phyloP scores from a whole-genome alignment of 768 basidiomycete species.

The Galerina marginata region DNA sequence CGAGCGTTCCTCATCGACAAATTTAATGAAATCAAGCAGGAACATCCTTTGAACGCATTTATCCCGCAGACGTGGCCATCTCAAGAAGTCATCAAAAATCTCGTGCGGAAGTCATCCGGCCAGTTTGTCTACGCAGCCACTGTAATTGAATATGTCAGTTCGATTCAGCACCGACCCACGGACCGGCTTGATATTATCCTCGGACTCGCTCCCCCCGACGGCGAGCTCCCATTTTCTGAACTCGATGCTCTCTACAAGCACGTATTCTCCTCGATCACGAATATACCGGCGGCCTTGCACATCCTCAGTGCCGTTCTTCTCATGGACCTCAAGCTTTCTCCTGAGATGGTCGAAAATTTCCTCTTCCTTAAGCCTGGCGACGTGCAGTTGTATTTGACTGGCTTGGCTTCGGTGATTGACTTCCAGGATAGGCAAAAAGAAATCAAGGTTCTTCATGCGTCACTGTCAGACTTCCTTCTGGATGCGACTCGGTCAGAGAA shows the following conservation, averaged over 20 bases:
- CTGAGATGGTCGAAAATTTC: conserved; percentile 1
- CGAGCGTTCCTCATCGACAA: conserved; percentile 7
- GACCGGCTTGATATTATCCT: conserved; percentile 13
- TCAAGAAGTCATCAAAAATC: neutral
- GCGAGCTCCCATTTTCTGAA: conserved; percentile 10
- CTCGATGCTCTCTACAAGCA: conserved; percentile 12
- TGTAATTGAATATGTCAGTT: conserved; percentile 15
- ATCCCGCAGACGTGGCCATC: conserved; percentile 16
- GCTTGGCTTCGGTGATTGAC: conserved; percentile 8
- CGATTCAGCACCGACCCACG: conserved; percentile 8
- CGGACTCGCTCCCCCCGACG: conserved; percentile 1
- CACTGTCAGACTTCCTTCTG: conserved; percentile 15
- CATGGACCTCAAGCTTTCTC: conserved; percentile 4
- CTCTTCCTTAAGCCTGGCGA: conserved; percentile 7
- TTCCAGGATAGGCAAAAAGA: neutral
- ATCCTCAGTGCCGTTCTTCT: conserved; percentile 12
- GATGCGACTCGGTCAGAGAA: conserved; percentile 9
- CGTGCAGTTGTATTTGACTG: conserved; percentile 5
- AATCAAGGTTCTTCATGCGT: conserved; percentile 13
- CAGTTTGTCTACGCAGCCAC: conserved; percentile 23
- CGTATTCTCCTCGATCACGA: conserved; percentile 2
- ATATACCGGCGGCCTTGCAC: neutral
- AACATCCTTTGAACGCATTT: conserved; percentile 7
- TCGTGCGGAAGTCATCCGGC: conserved; percentile 18
- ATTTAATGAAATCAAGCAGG: conserved; percentile 10